Percentiles rank a stretch among this genome's conserved stretches.
Evolutionary conservation across 163 green algal genomes (phyloP).

Genomic region (Picocystis sp.): DNA sequence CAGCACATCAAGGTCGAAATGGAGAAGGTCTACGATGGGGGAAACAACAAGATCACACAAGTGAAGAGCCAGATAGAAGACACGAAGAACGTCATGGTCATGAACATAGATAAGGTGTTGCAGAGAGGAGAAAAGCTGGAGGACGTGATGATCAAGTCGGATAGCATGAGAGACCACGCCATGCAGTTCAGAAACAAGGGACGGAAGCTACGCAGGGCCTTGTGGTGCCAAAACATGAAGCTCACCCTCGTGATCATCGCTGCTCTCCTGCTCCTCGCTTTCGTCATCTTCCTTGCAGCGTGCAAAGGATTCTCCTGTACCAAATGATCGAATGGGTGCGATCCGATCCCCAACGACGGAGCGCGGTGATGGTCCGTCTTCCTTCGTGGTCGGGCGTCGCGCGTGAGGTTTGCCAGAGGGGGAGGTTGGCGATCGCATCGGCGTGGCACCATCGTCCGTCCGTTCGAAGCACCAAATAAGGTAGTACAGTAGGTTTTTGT

Average conservation of each 20-base stretch:
- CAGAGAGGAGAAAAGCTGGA: conserved; percentile 6
- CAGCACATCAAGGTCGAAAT: conserved; percentile 4
- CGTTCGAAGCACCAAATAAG: too few relatives aligned
- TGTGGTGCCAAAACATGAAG: conserved; percentile 9
- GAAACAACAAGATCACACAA: conserved; percentile 6
- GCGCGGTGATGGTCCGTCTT: too few relatives aligned
- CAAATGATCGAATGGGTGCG: background rate
- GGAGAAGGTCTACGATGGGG: conserved; percentile 5
- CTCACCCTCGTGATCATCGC: conserved; percentile 2
- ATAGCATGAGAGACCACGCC: conserved; percentile 5
- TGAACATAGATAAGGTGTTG: conserved; percentile 9
- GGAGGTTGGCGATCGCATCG: too few relatives aligned
- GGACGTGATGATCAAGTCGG: conserved; percentile 5
- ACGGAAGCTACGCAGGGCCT: background rate
- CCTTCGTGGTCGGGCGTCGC: too few relatives aligned
- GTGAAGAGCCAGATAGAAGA: conserved; percentile 8
- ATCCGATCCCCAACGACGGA: too few relatives aligned
- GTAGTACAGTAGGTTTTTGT: too few relatives aligned
- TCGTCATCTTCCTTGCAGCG: conserved; percentile 3
- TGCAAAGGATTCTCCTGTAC: conserved; percentile 1
- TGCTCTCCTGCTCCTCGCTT: background rate
- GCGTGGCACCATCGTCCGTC: too few relatives aligned
- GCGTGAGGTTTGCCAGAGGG: too few relatives aligned
- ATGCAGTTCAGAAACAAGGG: conserved; percentile 4
- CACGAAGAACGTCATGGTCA: conserved; percentile 4